phyloP scores from a whole-genome alignment of 2,329 filamentous ascomycete genomes.

The Sphaerulina musiva region DNA sequence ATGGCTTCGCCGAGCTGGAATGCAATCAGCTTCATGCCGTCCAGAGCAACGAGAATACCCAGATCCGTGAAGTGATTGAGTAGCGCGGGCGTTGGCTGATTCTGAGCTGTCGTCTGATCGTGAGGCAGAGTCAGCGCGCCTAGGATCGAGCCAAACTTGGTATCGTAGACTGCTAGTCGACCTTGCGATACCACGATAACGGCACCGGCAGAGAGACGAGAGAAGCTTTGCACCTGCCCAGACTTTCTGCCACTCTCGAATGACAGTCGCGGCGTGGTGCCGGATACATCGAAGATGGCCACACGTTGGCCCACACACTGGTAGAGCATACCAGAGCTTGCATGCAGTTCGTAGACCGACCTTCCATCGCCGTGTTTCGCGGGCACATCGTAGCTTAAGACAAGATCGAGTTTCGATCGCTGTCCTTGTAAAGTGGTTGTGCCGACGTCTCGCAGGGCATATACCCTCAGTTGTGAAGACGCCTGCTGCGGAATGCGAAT shows the following conservation, averaged over 20 bases:
- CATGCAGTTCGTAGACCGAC: conserved; percentile 38
- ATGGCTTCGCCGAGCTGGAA: conserved; percentile 47
- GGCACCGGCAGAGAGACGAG: conserved; percentile 60
- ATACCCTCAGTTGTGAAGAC: conserved; percentile 16
- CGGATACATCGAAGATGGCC: conserved; percentile 57
- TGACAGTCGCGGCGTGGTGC: conserved; percentile 55
- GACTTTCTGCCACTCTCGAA: conserved; percentile 44
- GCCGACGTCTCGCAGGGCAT: conserved; percentile 15
- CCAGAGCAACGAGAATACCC: conserved; percentile 59
- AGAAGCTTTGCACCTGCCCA: conserved; percentile 52
- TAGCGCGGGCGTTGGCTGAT: conserved; percentile 4
- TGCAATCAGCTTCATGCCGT: conserved; percentile 58
- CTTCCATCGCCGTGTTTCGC: conserved; percentile 3
- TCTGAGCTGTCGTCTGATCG: background rate
- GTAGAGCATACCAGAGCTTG: conserved; percentile 57
- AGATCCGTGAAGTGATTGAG: conserved; percentile 57
- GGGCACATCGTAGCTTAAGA: conserved; percentile 25
- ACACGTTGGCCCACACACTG: conserved; percentile 52
- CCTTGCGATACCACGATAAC: conserved; percentile 55
- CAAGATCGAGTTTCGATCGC: conserved; percentile 14
- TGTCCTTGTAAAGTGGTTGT: conserved; percentile 11
- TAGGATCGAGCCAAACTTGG: conserved; percentile 54
- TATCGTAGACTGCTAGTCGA: conserved; percentile 60
- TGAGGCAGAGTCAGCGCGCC: conserved; percentile 35
- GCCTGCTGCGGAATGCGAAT: conserved; percentile 5